Base-by-base conservation (phyloP, 352 stramenopile species). In the Pythium chondricola region DNA sequence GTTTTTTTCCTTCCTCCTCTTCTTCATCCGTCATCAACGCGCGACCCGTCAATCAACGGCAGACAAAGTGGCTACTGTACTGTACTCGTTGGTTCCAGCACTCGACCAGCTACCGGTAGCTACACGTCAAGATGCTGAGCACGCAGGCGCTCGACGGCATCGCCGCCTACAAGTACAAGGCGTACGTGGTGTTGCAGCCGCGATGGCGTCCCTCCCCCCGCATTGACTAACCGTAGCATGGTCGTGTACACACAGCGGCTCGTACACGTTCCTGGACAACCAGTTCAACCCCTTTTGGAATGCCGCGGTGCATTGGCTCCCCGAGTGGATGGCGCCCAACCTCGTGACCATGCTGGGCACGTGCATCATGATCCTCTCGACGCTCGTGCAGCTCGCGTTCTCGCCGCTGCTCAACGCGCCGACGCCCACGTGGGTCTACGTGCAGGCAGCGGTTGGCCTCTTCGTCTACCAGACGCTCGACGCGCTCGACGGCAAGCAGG, bases 401-500 rank as follows among this genome's bases (percentile, higher is more conserved):
- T 63, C 80, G 56, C 83, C 83, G 48, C 72, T 84, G 22, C 71
- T 93, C 22, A 62, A 56, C 9, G 78, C 88, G 56, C 62, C 64
- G 10, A 76, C 72, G 43, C 82, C 79, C 6, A 40, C 60, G 36
- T 93, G 82, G 82, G 41, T 90, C 38, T 94, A 93, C 59, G 51
- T 80, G 27, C 55, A 89, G 39, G 84, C 71, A 32, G 83, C 74
- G n/a, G 35, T 88, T 7, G 80, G 82, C 0, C 66, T 93, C 25
- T 95, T 95, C 47, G 52, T 93, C 39, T 99, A 99, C 65, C 95
- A 98, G 73, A 99, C 95, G 22, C 70, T 99, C 18, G 97, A 99
- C 61, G 98, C 97, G 37, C 95, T 99, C 63, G 97, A 99, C 65
- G 97, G 97, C 45, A 99, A 99, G 74, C 96, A 99, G 70, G 96